Evolutionary conservation across 805 yeast genomes (phyloP).

Genomic region (Ogataea ganodermae): DNA sequence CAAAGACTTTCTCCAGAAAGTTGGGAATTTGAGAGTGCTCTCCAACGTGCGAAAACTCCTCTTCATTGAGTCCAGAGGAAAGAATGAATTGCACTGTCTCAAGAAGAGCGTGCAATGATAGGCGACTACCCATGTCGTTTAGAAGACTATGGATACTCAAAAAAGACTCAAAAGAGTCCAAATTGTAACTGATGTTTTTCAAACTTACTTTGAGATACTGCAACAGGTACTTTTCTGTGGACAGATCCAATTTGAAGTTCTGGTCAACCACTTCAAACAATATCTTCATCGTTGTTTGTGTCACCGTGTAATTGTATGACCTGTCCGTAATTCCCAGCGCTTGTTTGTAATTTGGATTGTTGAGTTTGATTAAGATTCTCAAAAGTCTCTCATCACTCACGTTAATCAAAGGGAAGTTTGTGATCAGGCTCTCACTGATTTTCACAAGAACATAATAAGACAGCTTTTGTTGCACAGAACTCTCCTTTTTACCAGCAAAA

Average conservation of each 20-base stretch:
- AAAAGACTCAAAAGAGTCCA: slow-evolving; percentile 23
- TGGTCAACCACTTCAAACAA: slow-evolving; percentile 37
- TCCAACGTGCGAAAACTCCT: slow-evolving; percentile 9
- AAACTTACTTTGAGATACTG: slow-evolving; percentile 24
- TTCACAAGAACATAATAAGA: slow-evolving; percentile 27
- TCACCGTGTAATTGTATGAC: slow-evolving; percentile 16
- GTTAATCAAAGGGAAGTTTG: slow-evolving; percentile 16
- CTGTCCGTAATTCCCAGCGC: slow-evolving; percentile 24
- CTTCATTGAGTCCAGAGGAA: slow-evolving; percentile 20
- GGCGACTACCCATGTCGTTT: slow-evolving; percentile 37
- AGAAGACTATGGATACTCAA: slow-evolving; percentile 23
- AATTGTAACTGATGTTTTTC: slow-evolving; percentile 20
- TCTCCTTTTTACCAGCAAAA: slow-evolving; percentile 24
- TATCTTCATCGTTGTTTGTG: slow-evolving; percentile 23
- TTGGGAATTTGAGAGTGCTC: slow-evolving; percentile 17
- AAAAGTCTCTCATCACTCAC: slow-evolving; percentile 15
- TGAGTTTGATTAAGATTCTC: slow-evolving; percentile 22
- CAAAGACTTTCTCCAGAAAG: slow-evolving; percentile 20
- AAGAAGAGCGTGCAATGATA: slow-evolving; percentile 37
- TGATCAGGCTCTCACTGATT: slow-evolving; percentile 16
- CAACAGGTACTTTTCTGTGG: slow-evolving; percentile 25
- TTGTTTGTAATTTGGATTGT: slow-evolving; percentile 20
- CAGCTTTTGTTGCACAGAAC: slow-evolving; percentile 26
- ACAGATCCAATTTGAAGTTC: slow-evolving; percentile 29
- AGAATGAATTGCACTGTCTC: slow-evolving; percentile 31